Base-by-base conservation (phyloP, 331 rosid genomes). In the Spiraea crenata region DNA sequence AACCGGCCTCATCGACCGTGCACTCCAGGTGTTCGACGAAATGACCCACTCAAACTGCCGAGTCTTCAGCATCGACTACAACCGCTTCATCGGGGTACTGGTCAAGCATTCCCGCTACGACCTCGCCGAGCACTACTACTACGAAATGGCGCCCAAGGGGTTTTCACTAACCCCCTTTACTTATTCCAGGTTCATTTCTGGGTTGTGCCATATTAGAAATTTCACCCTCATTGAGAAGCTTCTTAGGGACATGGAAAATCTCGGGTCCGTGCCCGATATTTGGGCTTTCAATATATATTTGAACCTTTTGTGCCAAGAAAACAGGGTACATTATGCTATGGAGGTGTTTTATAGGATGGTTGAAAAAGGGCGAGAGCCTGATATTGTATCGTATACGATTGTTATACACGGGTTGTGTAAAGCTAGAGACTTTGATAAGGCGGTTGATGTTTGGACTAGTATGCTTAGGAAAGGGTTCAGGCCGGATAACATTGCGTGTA, bases 201-300 rank as follows among this genome's bases (percentile, higher is more conserved):
- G 89, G 7, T 79, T 93, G 40, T 91, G 97, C 57, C 19, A 77
- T 52, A 61, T 82, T 51, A 79, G 79, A 16, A 79, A 86, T 69
- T 81, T 91, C 48, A 35, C 66, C 7, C 82, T 87, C 73, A 85
- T 93, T 47, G 84, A 88, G 16, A 81, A 74, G 25, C 90, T 93
- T 2, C 82, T 93, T 7, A 56, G 59, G 1, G 92, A 93, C 78
- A 89, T 91, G 92, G 83, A 80, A 6, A 46, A 55, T 34, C 80
- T 93, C 0, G 96, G 96, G 2, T 73, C 51, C 39, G 78, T 91
- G 61, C 95, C 93, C 6, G 96, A 95, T 44, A 95, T 89, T 70
- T 89, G 99, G 97, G 91, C 99, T 41, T 85, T 89, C 68, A 95
- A 95, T 80, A 86, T 84, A 45, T 91, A 86, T 75, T 85, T 95